Base-by-base conservation (phyloP, 2,329 filamentous ascomycete genomes). In the Trichoderma sp. region DNA sequence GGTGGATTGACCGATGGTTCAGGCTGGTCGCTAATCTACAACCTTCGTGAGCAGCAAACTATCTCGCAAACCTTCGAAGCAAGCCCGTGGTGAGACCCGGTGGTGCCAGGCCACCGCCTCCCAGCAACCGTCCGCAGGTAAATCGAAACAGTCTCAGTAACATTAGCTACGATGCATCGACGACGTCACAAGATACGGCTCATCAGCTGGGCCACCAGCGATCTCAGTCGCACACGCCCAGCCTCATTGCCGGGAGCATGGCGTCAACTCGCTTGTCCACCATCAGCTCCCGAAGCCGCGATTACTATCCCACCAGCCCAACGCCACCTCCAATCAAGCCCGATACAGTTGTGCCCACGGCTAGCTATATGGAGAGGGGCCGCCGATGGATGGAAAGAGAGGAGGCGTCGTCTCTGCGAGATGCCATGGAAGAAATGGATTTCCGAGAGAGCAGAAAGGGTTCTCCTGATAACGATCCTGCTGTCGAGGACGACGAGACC, bases 301-400 rank as follows among this genome's bases (percentile, higher is more conserved):
- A 89, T 76, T 88, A 88, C 78, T 87, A 86, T 74, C 84, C 86
- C 5, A 80, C 83, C 43, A 80, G 79, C 23, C 75, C 78, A 9
- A 76, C 84, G 4, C 77, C 78, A 34, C 85, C 87, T 15, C 85
- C 87, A 11, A 23, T 89, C 71, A 89, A 84, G 73, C 87, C 89
- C 1, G 88, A 86, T 3, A 85, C 90, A 65, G 86, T 91, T 63
- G 89, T 91, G 17, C 88, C 90, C 7, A 92, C 86, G 72, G 85
- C 89, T 57, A 89, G 87, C 8, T 94, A 94, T 79, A 90, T 93
- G 70, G 92, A 94, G 80, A 88, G 90, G 71, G 91, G 91, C 20
- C 88, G 90, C 77, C 85, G 92, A 76, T 93, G 92, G 91, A 92
- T 93, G 88, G 92, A 95, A 79, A 93, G 92, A 79, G 91, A 94